Evolutionary conservation across 768 basidiomycete genomes (phyloP), one percentile per base, ranked within the genome.

Genomic region (Steccherinum ochraceum): DNA sequence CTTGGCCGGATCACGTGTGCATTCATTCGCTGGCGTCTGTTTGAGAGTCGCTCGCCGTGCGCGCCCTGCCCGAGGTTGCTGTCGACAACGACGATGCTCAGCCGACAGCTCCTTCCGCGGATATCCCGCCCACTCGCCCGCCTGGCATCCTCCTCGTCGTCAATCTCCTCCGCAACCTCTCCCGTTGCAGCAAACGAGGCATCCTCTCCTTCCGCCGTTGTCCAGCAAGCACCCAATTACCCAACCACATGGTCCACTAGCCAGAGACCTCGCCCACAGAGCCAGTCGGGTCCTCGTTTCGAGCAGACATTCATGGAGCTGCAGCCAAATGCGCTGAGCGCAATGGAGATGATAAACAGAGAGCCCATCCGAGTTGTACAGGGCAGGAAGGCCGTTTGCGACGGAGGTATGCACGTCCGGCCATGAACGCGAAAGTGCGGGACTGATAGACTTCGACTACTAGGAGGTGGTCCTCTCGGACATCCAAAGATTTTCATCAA

Each of bases 401-500:
- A 99, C 66, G 96, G 96, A 61, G 95, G 96, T 97, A 58, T 59
- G 90, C 73, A 4, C 26, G 23, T 44, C 39, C 47, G n/a, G n/a
- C 16, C 25, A 18, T 1, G 13, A 30, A 27, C 23, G n/a, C n/a
- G 4, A 13, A 48, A 13, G 27, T 16, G 21, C 25, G 21, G 16
- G 21, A 2, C 21, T 24, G 13, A 40, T 12, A 21, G 40, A 3
- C 13, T 44, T 44, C 39, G 52, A 16, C 46, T 41, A 24, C 5
- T 20, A 98, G 95, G 95, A 69, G 86, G 84, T 64, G 96, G 95
- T 11, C 81, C 96, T 40, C 78, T 99, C 24, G 96, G 96, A 20
- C 96, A 99, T 65, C 96, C 96, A 4, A 94, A 93, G 74, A 83
- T 98, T 53, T 98, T 80, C 63, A 93, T 99, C 67, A 98, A 98